phyloP scores from a whole-genome alignment of 257 asterid species.

The Salvia miltiorrhiza region DNA sequence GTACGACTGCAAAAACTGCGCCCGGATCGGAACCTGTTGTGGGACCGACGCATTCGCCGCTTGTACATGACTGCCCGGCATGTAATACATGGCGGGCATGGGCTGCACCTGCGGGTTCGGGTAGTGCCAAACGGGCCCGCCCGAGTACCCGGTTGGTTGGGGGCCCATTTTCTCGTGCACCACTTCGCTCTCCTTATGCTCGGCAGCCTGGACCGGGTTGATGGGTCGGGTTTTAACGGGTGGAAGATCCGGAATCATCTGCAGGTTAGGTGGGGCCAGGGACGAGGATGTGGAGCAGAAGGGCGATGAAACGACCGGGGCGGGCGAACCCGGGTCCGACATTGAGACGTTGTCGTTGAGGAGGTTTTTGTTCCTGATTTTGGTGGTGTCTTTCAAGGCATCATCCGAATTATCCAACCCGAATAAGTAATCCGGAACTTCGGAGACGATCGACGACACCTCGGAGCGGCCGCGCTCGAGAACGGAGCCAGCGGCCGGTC shows the following conservation, averaged over 20 bases:
- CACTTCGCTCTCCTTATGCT: slow-evolving; percentile 31
- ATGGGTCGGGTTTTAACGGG: slow-evolving; percentile 65
- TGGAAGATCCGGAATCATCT: slow-evolving; percentile 71
- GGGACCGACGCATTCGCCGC: slow-evolving; percentile 44
- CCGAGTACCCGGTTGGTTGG: slow-evolving; percentile 47
- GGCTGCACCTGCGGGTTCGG: slow-evolving; percentile 55
- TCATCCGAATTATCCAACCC: slow-evolving; percentile 88
- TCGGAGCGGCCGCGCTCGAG: slow-evolving; percentile 88
- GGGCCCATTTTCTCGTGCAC: slow-evolving; percentile 30
- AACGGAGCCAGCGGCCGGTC: slow-evolving; percentile 36
- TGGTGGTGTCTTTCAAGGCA: slow-evolving; percentile 34
- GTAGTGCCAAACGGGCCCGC: slow-evolving; percentile 66
- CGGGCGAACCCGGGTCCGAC: slow-evolving; percentile 89
- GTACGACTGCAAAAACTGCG: slow-evolving; percentile 45
- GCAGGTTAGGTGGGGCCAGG: slow-evolving; percentile 46
- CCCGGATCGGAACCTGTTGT: slow-evolving; percentile 37
- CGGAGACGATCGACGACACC: slow-evolving; percentile 82
- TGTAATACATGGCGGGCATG: slow-evolving; percentile 58
- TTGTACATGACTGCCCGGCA: slow-evolving; percentile 46
- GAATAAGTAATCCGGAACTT: slow-evolving; percentile 83
- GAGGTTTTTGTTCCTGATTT: slow-evolving; percentile 26
- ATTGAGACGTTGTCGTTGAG: slow-evolving; percentile 42
- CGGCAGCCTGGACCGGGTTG: slow-evolving; percentile 31
- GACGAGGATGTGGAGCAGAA: slow-evolving; percentile 73
- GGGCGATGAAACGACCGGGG: slow-evolving; percentile 57